Evolutionary conservation across 164 flowering plant species (phyloP).

Genomic region (Stephania yunnanensis): DNA sequence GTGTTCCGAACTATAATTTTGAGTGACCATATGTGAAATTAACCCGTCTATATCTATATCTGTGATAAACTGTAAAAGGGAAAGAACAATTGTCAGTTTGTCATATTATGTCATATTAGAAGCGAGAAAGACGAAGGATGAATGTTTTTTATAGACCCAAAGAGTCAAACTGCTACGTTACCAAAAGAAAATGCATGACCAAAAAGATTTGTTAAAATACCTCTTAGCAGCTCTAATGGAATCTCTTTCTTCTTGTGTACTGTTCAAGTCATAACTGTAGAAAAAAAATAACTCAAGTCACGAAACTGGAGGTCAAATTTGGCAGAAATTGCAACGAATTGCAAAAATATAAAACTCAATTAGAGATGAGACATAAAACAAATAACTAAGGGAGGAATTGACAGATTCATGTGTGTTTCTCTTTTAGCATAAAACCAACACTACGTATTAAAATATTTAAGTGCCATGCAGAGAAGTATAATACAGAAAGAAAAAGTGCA

Average conservation of each 20-base stretch:
- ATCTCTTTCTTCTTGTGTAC: constrained; percentile 51
- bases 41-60: neutral
- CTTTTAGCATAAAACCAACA: neutral
- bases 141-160: neutral
- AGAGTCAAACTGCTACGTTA: neutral
- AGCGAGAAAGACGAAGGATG: neutral
- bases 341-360: neutral
- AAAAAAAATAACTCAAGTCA: no score
- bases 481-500: neutral
- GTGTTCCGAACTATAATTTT: no score
- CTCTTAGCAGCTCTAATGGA: constrained; percentile 33
- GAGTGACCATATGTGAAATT: no score
- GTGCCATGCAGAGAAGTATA: neutral
- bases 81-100: neutral
- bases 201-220: constrained; percentile 20
- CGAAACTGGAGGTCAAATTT: neutral
- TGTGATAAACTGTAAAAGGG: neutral
- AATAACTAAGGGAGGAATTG: neutral
- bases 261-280: constrained; percentile 41
- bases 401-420: neutral
- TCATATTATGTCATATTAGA: neutral
- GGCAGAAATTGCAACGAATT: neutral
- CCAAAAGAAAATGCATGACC: neutral
- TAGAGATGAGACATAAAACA: neutral
- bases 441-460: no score